phyloP scores from a whole-genome alignment of 129 eudicot species.

The Artemisia annua region DNA sequence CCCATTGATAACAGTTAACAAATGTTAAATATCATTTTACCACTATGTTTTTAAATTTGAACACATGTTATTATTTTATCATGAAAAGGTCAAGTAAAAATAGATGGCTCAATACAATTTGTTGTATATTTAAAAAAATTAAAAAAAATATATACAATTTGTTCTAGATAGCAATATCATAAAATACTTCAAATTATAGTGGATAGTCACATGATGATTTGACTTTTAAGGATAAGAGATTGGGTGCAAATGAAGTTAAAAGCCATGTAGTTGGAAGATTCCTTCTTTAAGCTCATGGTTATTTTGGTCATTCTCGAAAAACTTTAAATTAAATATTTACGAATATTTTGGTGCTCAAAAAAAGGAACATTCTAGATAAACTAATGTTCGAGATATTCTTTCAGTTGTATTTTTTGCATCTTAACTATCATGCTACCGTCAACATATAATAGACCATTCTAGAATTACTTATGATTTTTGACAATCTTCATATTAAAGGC shows the following conservation, averaged over 20 bases:
- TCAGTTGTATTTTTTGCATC: neutral
- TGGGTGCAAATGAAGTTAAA: slow-evolving; percentile 20
- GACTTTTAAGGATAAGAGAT: neutral
- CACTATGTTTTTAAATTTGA: neutral
- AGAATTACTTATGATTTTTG: slow-evolving; percentile 8
- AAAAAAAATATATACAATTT: no score
- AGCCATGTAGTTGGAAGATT: slow-evolving; percentile 11
- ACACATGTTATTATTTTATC: neutral
- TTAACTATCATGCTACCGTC: neutral
- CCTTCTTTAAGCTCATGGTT: neutral
- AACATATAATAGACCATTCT: slow-evolving; percentile 22
- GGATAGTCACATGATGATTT: slow-evolving; percentile 10
- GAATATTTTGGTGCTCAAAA: neutral
- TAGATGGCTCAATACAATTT: no score
- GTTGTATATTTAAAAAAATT: no score
- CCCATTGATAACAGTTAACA: no score
- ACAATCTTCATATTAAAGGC: no score
- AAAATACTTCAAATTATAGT: neutral
- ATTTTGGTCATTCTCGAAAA: neutral
- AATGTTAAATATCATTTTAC: no score
- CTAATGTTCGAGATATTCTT: slow-evolving; percentile 11
- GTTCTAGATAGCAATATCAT: neutral
- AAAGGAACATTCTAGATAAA: slow-evolving; percentile 7
- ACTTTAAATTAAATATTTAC: neutral
- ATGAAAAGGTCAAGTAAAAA: neutral